Percentiles rank a stretch among this genome's conserved stretches.
These are phyloP conservation scores for Gastrodia elata DNA, from an alignment of 106 monocot genomes.

Conservation along the genomic window DNA sequence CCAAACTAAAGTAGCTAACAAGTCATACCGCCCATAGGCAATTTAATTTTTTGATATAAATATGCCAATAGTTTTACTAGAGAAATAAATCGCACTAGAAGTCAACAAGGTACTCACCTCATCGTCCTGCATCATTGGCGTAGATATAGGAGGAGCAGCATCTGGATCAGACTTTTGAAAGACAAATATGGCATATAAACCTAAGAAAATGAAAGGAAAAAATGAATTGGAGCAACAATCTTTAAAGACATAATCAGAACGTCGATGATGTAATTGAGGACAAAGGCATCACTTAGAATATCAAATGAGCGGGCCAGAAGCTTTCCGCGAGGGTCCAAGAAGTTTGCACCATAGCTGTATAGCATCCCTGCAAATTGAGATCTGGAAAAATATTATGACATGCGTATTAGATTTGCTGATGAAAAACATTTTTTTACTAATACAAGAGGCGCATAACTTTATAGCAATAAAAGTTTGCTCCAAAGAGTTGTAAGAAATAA, in stretches of 20 bases:
- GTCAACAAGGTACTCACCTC: conserved; percentile 25
- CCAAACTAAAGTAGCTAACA: no score
- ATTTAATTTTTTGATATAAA: neutral
- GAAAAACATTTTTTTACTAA: no score
- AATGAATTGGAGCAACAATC: neutral
- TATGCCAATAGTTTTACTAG: neutral
- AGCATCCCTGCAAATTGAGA: conserved; percentile 78
- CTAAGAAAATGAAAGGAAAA: conserved; percentile 21
- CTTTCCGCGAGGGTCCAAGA: conserved; percentile 83
- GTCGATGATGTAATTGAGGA: neutral
- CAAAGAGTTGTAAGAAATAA: no score
- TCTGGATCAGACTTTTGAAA: conserved; percentile 92
- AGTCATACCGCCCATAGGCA: no score
- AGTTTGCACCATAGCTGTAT: conserved; percentile 47
- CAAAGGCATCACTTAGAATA: conserved; percentile 41
- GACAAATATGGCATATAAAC: conserved; percentile 79
- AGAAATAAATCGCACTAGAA: neutral
- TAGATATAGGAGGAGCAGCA: conserved; percentile 36
- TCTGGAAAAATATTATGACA: conserved; percentile 22
- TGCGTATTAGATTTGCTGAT: neutral
- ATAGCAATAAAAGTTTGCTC: no score
- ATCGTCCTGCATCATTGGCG: conserved; percentile 45
- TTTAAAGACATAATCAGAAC: neutral
- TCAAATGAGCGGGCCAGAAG: conserved; percentile 73
- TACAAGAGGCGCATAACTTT: no score